Base-by-base conservation (phyloP, 768 basidiomycete species). In the Phaeotremella fagi region DNA sequence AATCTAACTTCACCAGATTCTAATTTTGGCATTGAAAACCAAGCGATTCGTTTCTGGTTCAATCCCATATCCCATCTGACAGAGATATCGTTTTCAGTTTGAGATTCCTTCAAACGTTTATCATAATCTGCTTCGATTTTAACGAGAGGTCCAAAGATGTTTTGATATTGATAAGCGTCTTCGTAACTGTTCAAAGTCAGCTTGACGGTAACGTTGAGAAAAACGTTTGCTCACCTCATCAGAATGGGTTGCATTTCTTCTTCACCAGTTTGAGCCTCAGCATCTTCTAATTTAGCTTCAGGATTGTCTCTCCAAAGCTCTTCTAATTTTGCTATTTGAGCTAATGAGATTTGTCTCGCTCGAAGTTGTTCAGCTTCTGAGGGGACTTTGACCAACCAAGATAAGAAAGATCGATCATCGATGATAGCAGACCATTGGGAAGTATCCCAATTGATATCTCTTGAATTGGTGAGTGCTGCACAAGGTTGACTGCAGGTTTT, bases 101-200 rank as follows among this genome's bases (percentile, higher is more conserved):
- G 95, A 56, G 90, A 89, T 75, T 99, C 95, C 77, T 99, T 99
- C 66, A 98, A 80, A 50, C 85, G 82, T 77, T 97, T 97, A 72
- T 99, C 95, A 67, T 97, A 99, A 77, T 99, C 95, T 1, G 95
- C 95, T 71, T 99, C 95, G 63, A 99, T 98, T 78, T 99, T 99
- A 75, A 99, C 95, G 42, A 99, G 82, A 15, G 95, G 95, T 3
- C 95, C 95, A 67, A 98, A 94, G 51, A 99, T 98, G 71, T 99
- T 99, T 78, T 99, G 95, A 73, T 99, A 99, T 68, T 98, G 95
- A 70, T 98, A 99, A 41, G 95, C 95, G 73, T 99, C 95, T 72
- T 98, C 94, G 74, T 99, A 99, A 41, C 78, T 77, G 54, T 9
- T 25, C 16, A 28, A 16, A 15, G 15, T 12, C 14, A 5, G 3